Evolutionary conservation across 345 rosid species (phyloP), one percentile per base, ranked within the genome.

Genomic region (Salix udensis): DNA sequence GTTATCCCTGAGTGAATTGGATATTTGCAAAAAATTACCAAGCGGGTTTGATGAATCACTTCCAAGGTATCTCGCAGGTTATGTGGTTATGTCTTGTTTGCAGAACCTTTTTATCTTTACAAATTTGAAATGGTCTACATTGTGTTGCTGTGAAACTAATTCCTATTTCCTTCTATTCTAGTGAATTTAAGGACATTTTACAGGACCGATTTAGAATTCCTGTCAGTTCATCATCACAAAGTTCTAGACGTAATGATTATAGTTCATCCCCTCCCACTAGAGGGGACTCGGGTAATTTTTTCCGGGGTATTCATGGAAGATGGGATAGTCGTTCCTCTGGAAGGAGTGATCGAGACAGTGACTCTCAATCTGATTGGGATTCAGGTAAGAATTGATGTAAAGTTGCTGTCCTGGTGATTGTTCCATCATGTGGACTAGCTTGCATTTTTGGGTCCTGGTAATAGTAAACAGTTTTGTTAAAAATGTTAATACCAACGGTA

Each of bases 301-400:
- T 89, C 48, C 82, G 89, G 76, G 91, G 88, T 71, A 64, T 46
- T 58, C 91, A 85, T 77, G 97, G 97, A 82, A 88, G 91, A 76
- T 92, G 99, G 97, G 99, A 96, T 70, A 86, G 88, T 75, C 90
- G 91, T 73, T 88, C 98, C 68, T 87, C 89, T 58, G 96, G 92
- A 68, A 87, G 91, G 86, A 88, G 86, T 76, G 97, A 96, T 53
- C 91, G 84, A 77, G 97, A 92, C 68, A 71, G 87, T 65, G 99
- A 90, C 79, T 84, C 91, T 5, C 96, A 89, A 44, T 87, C 91
- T 80, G 98, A 92, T 67, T 61, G 76, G 81, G 96, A 96, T 80
- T 82, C 98, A 81, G 98, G 98, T 93, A 58, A 50, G 70, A 73
- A 30, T 71, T 55, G 50, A 74, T 26, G 58, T 68, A 50, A 71